Evolutionary conservation across 495 filamentous ascomycete genomes (phyloP), one percentile per base, ranked within the genome.

Genomic region (Penicillium lagena): DNA sequence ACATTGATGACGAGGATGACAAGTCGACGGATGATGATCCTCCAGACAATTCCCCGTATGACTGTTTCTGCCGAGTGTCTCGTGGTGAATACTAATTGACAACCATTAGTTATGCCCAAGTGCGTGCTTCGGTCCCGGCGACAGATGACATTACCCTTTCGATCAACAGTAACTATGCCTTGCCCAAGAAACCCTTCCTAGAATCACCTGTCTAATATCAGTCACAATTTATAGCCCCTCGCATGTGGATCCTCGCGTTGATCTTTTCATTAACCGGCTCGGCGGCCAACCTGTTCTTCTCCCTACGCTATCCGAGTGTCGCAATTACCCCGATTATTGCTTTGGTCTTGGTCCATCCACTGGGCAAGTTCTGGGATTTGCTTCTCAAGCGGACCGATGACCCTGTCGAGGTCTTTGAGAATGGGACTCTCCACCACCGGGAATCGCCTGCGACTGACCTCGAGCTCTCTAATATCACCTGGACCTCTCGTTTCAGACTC

Each of bases 311-410:
- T 67, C 87, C 88, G 29, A 89, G 86, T 56, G 86, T 93, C 59
- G 80, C 83, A 13, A 90, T 93, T 54, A 89, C 85, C 0, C 88
- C 88, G 11, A 81, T 91, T 37, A 90, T 93, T 57, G 87, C 87
- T 15, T 67, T 93, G 51, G 71, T 93, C 41, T 72, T 91, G 43
- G 87, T 86, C 14, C 88, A 90, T 59, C 88, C 87, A 0, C 72
- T 91, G 30, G 87, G 88, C 39, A 75, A 85, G 27, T 53, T 86
- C 14, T 90, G 89, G 86, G 88, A 91, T 55, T 75, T 72, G 32
- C 13, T 81, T 12, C 68, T 90, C 9, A 87, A 86, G 60, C 66
- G 73, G 31, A 28, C 62, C 2, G 70, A 75, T 43, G 85, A 89
- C 49, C 84, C 82, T 0, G 9, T 59, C 11, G 62, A 66, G 36